phyloP scores from a whole-genome alignment of 768 basidiomycete genomes.

The Termitomyces sp. region DNA sequence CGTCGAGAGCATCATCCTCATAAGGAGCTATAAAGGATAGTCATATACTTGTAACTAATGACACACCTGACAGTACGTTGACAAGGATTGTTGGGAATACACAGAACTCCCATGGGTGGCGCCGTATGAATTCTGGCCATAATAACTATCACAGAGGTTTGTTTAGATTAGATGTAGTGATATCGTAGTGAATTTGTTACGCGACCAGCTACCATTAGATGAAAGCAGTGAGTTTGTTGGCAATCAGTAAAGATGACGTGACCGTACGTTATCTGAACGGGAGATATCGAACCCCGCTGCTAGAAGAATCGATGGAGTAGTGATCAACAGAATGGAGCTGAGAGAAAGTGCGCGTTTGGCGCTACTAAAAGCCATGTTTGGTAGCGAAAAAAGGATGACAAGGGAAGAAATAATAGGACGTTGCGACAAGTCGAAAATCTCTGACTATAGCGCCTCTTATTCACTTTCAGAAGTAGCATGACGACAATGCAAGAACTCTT shows the following conservation, averaged over 20 bases:
- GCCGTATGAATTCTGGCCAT: constrained; percentile 74
- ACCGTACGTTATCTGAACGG: constrained; percentile 32
- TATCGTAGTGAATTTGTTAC: constrained; percentile 26
- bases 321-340: not conserved
- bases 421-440: not conserved
- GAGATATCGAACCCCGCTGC: constrained; percentile 26
- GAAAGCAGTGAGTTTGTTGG: not conserved
- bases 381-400: not conserved
- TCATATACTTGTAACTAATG: not conserved
- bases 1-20: constrained; percentile 61
- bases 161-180: not conserved
- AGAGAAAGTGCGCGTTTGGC: not conserved
- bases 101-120: constrained; percentile 43
- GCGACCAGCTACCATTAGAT: constrained; percentile 39
- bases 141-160: constrained; percentile 43
- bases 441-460: constrained; percentile 3
- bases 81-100: constrained; percentile 53
- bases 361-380: constrained; percentile 4
- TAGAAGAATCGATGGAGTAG: not conserved
- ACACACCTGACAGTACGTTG: constrained; percentile 56
- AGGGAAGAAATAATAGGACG: not conserved
- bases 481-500: constrained; percentile 3
- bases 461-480: not conserved
- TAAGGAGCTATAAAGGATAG: not conserved
- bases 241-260: not conserved